Conservation (phyloP, 2,329 filamentous ascomycete species). For the Laburnicola sp. region DNA sequence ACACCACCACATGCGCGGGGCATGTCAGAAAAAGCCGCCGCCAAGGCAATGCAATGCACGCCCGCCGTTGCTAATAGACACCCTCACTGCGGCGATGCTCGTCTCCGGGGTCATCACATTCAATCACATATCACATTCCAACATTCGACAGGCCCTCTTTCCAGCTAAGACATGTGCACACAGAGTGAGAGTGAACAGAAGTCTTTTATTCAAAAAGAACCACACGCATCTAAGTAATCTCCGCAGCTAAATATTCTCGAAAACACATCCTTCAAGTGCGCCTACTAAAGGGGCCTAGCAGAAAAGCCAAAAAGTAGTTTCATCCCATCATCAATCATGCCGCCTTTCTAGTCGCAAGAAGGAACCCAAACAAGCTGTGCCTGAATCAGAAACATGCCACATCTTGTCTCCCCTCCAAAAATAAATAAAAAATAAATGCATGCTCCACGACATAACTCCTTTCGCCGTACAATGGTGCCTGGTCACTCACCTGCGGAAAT, state of each 20-base stretch:
- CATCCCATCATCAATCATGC: constrained; percentile 29
- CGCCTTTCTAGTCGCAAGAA: constrained; percentile 12
- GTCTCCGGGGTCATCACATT: no score
- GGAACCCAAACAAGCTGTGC: neutral
- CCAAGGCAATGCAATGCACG: no score
- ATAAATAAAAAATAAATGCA: neutral
- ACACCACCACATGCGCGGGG: no score
- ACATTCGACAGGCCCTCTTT: no score
- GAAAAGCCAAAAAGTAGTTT: constrained; percentile 15
- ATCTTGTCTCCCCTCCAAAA: constrained; percentile 3
- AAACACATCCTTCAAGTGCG: neutral
- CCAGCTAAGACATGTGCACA: neutral
- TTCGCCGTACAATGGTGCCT: constrained; percentile 25
- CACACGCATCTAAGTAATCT: constrained; percentile 15
- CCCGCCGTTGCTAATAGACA: no score
- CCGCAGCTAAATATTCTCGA: constrained; percentile 15
- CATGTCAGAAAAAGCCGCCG: no score
- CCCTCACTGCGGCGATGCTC: no score
- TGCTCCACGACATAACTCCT: constrained; percentile 12
- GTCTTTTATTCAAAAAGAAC: constrained; percentile 17
- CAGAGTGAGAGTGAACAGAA: neutral
- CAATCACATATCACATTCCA: no score
- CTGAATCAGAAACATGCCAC: neutral
- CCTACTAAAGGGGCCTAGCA: neutral
- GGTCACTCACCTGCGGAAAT: constrained; percentile 15